Evolutionary conservation across 129 eudicot species (phyloP).

Genomic region (carrot (Daucus carota)): DNA sequence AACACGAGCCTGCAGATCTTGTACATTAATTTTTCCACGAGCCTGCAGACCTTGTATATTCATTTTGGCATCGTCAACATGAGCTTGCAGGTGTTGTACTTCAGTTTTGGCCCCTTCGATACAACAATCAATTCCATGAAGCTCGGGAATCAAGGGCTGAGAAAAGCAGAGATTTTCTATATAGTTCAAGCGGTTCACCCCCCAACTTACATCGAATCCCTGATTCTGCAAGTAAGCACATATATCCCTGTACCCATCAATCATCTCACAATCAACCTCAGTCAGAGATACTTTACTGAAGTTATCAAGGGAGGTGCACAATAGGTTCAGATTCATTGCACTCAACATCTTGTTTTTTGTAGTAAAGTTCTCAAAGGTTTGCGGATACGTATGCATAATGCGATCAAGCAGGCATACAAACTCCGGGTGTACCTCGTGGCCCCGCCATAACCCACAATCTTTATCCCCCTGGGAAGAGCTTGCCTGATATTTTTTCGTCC

Average conservation of each 20-base stretch:
- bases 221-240: neutral
- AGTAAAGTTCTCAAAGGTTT: neutral
- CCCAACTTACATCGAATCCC: neutral
- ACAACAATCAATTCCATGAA: neutral
- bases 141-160: neutral
- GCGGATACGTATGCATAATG: neutral
- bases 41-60: too few relatives aligned
- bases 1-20: neutral
- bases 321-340: neutral
- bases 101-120: neutral
- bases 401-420: neutral
- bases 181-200: neutral
- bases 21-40: neutral
- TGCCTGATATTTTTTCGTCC: neutral
- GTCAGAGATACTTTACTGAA: neutral
- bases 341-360: neutral
- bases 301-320: neutral
- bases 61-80: neutral
- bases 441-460: neutral
- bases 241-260: neutral
- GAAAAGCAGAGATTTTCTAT: neutral
- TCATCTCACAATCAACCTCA: neutral
- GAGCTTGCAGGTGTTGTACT: neutral
- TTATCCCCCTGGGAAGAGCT: neutral
- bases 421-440: neutral